These are phyloP conservation scores for Rhizoclosmatium globosum DNA, from an alignment of 192 early-diverging fungal species.

Conservation along the genomic window DNA sequence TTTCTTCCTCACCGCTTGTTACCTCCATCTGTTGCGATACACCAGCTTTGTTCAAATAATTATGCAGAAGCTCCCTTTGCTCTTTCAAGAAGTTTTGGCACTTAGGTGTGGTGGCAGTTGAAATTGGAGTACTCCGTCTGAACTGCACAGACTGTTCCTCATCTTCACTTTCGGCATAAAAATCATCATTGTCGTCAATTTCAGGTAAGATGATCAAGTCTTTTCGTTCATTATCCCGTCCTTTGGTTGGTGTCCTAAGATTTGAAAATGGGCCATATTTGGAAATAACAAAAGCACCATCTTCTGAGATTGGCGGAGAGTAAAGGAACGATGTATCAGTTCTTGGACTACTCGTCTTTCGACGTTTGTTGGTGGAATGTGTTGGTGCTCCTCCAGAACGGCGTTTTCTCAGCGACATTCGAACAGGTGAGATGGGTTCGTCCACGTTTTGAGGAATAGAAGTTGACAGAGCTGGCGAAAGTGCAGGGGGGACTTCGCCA, in stretches of 20 bases:
- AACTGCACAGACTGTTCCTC: not conserved
- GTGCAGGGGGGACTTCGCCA: not conserved
- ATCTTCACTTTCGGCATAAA: constrained; percentile 13
- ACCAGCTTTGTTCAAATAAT: not conserved
- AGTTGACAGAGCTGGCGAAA: not conserved
- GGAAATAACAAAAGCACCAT: not conserved
- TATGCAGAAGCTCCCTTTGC: not conserved
- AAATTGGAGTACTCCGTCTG: not conserved
- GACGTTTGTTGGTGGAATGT: not conserved
- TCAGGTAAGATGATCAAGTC: constrained; percentile 3
- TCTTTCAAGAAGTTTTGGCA: not conserved
- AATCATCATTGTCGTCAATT: constrained; percentile 6
- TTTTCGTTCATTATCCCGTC: not conserved
- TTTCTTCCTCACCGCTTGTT: not conserved
- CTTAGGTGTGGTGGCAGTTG: not conserved
- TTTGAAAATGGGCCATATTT: not conserved
- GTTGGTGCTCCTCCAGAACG: not conserved
- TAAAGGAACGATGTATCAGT: not conserved
- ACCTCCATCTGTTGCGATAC: not conserved
- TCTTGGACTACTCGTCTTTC: not conserved
- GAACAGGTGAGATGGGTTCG: not conserved
- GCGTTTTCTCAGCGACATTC: not conserved
- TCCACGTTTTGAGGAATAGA: not conserved
- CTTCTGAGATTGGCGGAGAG: not conserved
- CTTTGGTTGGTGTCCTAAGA: not conserved